A percentile compares a stretch with the other conserved stretches of the same genome.
phyloP scores from a whole-genome alignment of 805 yeast genomes.

The Schwanniomyces polymorphus region DNA sequence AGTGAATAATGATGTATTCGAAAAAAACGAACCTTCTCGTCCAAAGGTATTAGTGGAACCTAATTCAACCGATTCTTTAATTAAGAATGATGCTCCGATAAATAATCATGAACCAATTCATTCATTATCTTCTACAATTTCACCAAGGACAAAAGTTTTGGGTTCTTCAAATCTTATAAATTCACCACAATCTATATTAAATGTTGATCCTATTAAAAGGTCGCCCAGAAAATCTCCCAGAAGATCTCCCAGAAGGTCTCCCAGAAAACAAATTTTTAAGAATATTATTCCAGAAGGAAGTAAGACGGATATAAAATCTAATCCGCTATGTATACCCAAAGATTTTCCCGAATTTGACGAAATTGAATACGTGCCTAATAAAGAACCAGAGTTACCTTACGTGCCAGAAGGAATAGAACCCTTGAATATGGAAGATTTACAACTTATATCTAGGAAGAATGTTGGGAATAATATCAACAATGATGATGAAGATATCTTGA shows the following conservation, averaged over 20 bases:
- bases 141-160: conserved; percentile 7
- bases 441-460: conserved; percentile 7
- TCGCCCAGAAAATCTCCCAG: neutral
- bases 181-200: conserved; percentile 7
- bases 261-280: neutral
- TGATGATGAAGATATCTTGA: conserved; percentile 6
- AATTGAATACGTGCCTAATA: conserved; percentile 49
- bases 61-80: conserved; percentile 23
- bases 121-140: conserved; percentile 5
- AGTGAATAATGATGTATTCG: conserved; percentile 9
- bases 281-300: neutral
- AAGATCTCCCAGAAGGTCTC: neutral
- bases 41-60: conserved; percentile 18
- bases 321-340: conserved; percentile 13
- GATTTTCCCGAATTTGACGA: conserved; percentile 31
- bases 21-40: neutral
- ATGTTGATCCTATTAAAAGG: conserved; percentile 31
- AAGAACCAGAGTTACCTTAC: conserved; percentile 37
- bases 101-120: conserved; percentile 1
- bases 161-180: conserved; percentile 13
- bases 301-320: neutral
- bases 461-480: conserved; percentile 11
- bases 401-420: conserved; percentile 48
- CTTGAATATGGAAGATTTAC: conserved; percentile 24
- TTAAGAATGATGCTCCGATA: conserved; percentile 11